Base-by-base conservation (phyloP, 2,329 filamentous ascomycete species). In the Microsporum audouinii region DNA sequence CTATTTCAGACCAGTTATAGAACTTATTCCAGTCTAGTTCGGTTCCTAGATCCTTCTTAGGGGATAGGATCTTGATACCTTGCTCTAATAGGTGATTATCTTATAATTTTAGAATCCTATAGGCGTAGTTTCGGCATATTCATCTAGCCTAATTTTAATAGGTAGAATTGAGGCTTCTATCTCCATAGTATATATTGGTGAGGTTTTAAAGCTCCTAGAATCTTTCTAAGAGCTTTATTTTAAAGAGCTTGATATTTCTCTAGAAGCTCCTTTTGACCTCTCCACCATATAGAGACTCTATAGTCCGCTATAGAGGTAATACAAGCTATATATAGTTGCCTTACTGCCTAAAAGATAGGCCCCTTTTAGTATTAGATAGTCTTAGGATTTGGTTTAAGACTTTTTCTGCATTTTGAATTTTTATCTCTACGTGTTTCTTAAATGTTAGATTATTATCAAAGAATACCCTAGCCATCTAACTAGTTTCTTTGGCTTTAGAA, bases 311-410 rank as follows among this genome's bases (percentile, higher is more conserved):
- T 59, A 29, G 36, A 39, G 17, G 38, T 47, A 23, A 59, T 59
- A 59, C 27, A 59, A 17, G 57, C 57, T 23, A 43, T 59, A 33
- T 59, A 59, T 5, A 47, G 57, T 10, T 59, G 34, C 38, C 57
- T 39, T 3, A 45, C 17, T 23, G 38, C 57, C 14, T 59, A 33
- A 43, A 59, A 59, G 33, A 41, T 23, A 59, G 38, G 17, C 57
- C 57, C 23, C 34, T 59, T 29, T 59, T 36, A 7, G 5, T 59
- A 36, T 49, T 59, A 17, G 38, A 47, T 43, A 59, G n/a, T n/a
- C 8, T 59, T 27, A 2, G 4, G n/a, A 59, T 59, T 34, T 29
- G 1, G 17, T 14, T 34, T 8, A 49, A 31, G 5, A 59, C 17
- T n/a, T 10, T 59, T 23, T 38, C 29, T 17, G 4, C 4, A 6